phyloP scores from a whole-genome alignment of 805 yeast species.

The Starmerella kuoi region DNA sequence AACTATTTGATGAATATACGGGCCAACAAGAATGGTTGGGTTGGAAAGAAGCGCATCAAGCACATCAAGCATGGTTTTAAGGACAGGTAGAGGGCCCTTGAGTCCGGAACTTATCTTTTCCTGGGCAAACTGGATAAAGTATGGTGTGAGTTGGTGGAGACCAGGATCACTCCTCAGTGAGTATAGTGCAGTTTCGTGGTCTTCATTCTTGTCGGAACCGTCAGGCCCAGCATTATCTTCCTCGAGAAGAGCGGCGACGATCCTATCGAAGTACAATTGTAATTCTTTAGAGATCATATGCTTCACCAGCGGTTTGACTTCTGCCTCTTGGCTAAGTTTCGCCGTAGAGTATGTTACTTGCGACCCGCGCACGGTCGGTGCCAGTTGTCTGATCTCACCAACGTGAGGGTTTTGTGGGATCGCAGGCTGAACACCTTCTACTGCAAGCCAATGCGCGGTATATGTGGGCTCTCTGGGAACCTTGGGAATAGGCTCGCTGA shows the following conservation, averaged over 20 bases:
- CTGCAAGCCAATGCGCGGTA: slow-evolving; percentile 90
- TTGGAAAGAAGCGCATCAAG: slow-evolving; percentile 74
- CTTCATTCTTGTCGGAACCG: neutral
- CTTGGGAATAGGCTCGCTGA: slow-evolving; percentile 87
- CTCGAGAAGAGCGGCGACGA: slow-evolving; percentile 59
- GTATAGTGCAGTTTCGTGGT: slow-evolving; percentile 64
- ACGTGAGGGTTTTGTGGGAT: slow-evolving; percentile 87
- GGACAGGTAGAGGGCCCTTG: slow-evolving; percentile 41
- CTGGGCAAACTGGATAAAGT: slow-evolving; percentile 88
- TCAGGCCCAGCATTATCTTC: slow-evolving; percentile 28
- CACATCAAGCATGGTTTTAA: slow-evolving; percentile 79
- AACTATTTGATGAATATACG: slow-evolving; percentile 90
- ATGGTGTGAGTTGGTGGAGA: slow-evolving; percentile 89
- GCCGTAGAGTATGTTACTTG: slow-evolving; percentile 50
- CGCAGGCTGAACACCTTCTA: slow-evolving; percentile 96
- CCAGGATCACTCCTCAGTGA: slow-evolving; percentile 89
- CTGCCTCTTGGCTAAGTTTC: slow-evolving; percentile 38
- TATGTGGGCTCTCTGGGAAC: slow-evolving; percentile 87
- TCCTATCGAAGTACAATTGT: slow-evolving; percentile 85
- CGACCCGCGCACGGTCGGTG: slow-evolving; percentile 76
- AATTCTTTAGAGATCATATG: slow-evolving; percentile 91
- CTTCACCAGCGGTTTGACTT: slow-evolving; percentile 80
- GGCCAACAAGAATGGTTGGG: slow-evolving; percentile 77
- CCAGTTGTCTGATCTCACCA: slow-evolving; percentile 61
- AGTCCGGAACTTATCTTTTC: slow-evolving; percentile 87